These are phyloP conservation scores for Penicillium frequentans DNA, from an alignment of 2,329 filamentous ascomycete genomes.

Conservation along the genomic window DNA sequence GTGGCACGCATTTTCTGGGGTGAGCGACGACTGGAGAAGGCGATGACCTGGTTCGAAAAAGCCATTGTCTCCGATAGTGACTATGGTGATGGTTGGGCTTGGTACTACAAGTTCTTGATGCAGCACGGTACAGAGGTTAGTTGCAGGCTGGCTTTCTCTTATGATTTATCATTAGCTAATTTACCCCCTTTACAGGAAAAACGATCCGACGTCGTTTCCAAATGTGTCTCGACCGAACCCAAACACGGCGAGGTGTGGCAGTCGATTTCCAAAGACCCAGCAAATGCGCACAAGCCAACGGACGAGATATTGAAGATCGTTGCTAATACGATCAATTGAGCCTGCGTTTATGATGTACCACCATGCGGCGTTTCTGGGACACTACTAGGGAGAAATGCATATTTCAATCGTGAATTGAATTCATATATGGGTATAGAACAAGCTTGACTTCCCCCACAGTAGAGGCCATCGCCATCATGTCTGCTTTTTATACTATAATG, in stretches of 20 bases:
- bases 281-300: constrained; percentile 69
- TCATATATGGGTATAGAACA: constrained; percentile 32
- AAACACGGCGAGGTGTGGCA: constrained; percentile 94
- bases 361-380: constrained; percentile 3
- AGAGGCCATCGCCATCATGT: constrained; percentile 12
- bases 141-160: constrained; percentile 3
- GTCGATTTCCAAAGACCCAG: constrained; percentile 77
- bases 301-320: constrained; percentile 85
- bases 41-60: constrained; percentile 96
- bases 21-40: constrained; percentile 88
- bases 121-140: constrained; percentile 82
- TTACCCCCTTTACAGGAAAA: constrained; percentile 63
- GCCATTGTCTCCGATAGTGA: constrained; percentile 86
- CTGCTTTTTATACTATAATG: constrained; percentile 12
- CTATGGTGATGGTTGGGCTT: constrained; percentile 91
- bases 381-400: background rate
- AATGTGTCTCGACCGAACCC: constrained; percentile 81
- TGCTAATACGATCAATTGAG: constrained; percentile 46
- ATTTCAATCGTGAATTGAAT: constrained; percentile 15
- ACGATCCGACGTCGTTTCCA: constrained; percentile 76
- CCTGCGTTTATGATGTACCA: constrained; percentile 13
- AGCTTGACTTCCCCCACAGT: constrained; percentile 19
- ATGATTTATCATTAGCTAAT: constrained; percentile 1
- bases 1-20: constrained; percentile 96
- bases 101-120: constrained; percentile 91